Conservation (phyloP, 352 stramenopile species). For the Pythium insidiosum region DNA sequence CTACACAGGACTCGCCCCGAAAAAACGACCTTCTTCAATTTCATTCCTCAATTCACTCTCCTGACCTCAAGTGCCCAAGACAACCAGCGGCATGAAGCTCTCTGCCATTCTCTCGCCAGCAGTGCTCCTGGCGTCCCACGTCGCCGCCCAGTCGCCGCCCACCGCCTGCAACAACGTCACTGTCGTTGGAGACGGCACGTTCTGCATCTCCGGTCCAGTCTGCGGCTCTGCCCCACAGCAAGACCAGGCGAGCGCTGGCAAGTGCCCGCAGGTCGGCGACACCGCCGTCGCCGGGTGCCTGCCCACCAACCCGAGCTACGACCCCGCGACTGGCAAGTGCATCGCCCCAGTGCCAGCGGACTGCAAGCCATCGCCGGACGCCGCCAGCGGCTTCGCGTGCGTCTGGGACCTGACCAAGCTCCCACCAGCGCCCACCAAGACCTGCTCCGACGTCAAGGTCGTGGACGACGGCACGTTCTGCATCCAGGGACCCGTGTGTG, state of each 20-base stretch:
- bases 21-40: too few relatives aligned
- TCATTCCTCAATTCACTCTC: too few relatives aligned
- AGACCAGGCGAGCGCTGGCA: slow-evolving; percentile 2
- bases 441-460: too few relatives aligned
- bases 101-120: too few relatives aligned
- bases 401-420: slow-evolving; percentile 13
- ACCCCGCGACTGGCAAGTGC: slow-evolving; percentile 9
- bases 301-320: slow-evolving; percentile 9
- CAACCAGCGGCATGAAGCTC: too few relatives aligned
- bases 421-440: too few relatives aligned
- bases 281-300: slow-evolving; percentile 10
- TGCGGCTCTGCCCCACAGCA: slow-evolving; percentile 8
- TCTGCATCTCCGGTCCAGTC: slow-evolving; percentile 18
- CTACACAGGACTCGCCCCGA: too few relatives aligned
- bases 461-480: too few relatives aligned
- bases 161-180: slow-evolving; percentile 15
- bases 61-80: too few relatives aligned
- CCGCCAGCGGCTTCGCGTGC: slow-evolving; percentile 4
- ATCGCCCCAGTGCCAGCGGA: slow-evolving; percentile 6
- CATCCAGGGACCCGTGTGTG: too few relatives aligned
- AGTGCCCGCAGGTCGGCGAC: slow-evolving; percentile 10
- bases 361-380: slow-evolving; percentile 5
- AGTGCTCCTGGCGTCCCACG: too few relatives aligned
- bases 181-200: slow-evolving; percentile 21
- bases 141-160: neutral